Evolutionary conservation across 225 moss, liverwort and hornwort species (phyloP), one percentile per base, ranked within the genome.

Genomic region (Marchantia polymorpha): DNA sequence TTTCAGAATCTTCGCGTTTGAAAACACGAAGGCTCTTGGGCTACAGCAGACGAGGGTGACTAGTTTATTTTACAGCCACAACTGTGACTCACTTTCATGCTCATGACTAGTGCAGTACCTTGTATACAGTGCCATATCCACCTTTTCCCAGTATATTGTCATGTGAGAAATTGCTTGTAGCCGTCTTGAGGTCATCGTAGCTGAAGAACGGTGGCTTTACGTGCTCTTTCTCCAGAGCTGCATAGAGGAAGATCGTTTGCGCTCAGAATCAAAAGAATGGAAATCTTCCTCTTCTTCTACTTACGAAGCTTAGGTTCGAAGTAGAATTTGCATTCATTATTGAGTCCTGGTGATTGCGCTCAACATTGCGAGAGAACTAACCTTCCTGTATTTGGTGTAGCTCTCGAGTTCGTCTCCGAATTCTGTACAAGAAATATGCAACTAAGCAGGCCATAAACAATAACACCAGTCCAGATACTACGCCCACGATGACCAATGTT

Each of bases 191-290:
- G 7, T 82, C 76, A 0, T 53, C 26, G 30, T 68, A 82, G 20
- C 1, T 39, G 29, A 56, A 82, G 56, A 64, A 76, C 5, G 81
- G 81, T 46, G 81, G 76, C 69, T 76, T 52, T 23, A 82, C 76
- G 23, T 63, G 65, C 49, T 52, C 22, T 12, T 68, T 76, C 6
- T 76, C 81, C 12, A 82, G 59, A 17, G 50, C 81, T 82, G 81
- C 14, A 19, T 9, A n/a, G 52, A 46, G 20, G 6, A 20, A 5
- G 58, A 58, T 16, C 19, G 39, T 58, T 58, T 5, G 58, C 12
- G 15, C 13, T 15, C 58, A 58, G 6, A 14, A 4, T 15, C 58
- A 58, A 15, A 15, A 58, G 58, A 5, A 58, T 14, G 7, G 58
- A 15, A 20, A 14, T 16, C 58, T 58, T 39, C 39, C 5, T 39